Conservation (phyloP, 2,329 filamentous ascomycete genomes). For the Sclerotinia spermophila region DNA sequence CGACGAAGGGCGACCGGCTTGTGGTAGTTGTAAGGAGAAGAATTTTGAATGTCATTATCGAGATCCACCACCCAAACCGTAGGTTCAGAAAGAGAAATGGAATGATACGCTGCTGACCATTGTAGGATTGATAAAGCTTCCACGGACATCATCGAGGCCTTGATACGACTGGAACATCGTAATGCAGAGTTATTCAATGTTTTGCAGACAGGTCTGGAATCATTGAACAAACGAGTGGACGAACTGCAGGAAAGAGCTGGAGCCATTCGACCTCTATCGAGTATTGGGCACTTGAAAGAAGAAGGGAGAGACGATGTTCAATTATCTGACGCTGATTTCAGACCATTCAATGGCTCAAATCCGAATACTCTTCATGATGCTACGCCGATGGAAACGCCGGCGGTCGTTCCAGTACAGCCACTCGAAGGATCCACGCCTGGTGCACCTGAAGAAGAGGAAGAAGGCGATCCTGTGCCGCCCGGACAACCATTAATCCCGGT, state of each 20-base stretch:
- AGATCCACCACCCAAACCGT: slow-evolving; percentile 90
- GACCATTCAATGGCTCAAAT: neutral
- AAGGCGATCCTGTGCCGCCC: slow-evolving; percentile 45
- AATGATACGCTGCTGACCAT: slow-evolving; percentile 24
- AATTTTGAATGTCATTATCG: slow-evolving; percentile 80
- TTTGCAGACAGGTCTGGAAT: slow-evolving; percentile 20
- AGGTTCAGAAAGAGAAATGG: slow-evolving; percentile 44
- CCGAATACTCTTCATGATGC: neutral
- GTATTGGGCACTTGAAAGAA: neutral
- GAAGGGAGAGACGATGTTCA: slow-evolving; percentile 11
- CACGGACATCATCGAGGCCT: slow-evolving; percentile 55
- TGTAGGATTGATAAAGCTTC: slow-evolving; percentile 53
- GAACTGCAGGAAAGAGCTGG: slow-evolving; percentile 1
- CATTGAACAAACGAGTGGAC: slow-evolving; percentile 18
- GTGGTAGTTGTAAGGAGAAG: slow-evolving; percentile 86
- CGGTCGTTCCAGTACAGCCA: neutral
- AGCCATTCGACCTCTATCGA: neutral
- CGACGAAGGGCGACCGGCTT: slow-evolving; percentile 72
- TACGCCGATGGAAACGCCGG: neutral
- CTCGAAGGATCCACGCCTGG: slow-evolving; percentile 11
- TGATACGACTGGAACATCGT: slow-evolving; percentile 27
- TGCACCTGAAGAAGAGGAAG: slow-evolving; percentile 42
- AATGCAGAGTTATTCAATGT: slow-evolving; percentile 6
- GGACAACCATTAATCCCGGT: slow-evolving; percentile 70
- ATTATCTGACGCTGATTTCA: neutral